phyloP scores from a whole-genome alignment of 1,284 basidiomycete genomes.

The Ganoderma meredithae region DNA sequence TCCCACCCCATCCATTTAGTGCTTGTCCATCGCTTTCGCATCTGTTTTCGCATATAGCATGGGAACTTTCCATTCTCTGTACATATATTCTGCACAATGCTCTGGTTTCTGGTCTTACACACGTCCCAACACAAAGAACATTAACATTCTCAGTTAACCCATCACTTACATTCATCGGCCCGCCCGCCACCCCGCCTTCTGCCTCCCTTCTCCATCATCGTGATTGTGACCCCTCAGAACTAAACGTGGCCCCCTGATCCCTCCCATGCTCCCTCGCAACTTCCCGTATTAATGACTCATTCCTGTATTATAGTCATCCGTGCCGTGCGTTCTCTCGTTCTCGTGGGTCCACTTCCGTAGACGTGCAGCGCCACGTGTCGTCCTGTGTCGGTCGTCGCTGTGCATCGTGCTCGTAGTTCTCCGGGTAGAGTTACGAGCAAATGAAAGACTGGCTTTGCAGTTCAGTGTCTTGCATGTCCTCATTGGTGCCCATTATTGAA shows the following conservation, averaged over 20 bases:
- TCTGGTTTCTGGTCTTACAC: not conserved
- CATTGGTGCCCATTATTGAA: too few species aligned
- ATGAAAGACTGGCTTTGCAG: constrained; percentile 4
- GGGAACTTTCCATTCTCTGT: constrained; percentile 14
- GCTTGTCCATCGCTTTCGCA: constrained; percentile 24
- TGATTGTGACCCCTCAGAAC: not conserved
- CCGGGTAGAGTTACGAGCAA: constrained; percentile 3
- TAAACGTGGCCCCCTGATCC: not conserved
- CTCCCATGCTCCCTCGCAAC: constrained; percentile 1
- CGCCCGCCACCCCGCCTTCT: not conserved
- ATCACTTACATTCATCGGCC: not conserved
- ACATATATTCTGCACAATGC: constrained; percentile 14
- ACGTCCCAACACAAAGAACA: constrained; percentile 4
- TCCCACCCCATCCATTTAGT: constrained; percentile 13
- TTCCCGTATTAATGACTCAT: constrained; percentile 1
- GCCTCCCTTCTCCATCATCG: not conserved
- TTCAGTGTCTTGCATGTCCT: not conserved
- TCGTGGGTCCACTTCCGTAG: not conserved
- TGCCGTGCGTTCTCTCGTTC: not conserved
- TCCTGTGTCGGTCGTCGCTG: not conserved
- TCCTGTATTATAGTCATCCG: constrained; percentile 7
- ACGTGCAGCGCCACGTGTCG: not conserved
- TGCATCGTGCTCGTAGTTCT: constrained; percentile 2
- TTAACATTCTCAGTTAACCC: not conserved
- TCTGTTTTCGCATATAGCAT: constrained; percentile 22